These are phyloP conservation scores for Kwoniella dendrophila DNA, from an alignment of 768 basidiomycete species.

Conservation along the genomic window DNA sequence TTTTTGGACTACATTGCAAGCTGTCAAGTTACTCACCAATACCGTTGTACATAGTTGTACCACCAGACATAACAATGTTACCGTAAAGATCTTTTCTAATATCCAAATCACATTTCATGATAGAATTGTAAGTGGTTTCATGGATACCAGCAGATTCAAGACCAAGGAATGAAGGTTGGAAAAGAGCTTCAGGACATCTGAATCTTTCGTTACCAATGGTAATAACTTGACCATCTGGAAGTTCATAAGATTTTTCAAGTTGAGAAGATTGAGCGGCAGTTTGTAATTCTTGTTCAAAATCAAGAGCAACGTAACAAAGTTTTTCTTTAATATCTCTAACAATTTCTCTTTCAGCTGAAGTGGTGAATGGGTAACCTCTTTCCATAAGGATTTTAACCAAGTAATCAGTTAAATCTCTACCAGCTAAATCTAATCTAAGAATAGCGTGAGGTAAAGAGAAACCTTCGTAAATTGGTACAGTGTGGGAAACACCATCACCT, in stretches of 20 bases:
- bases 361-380: slow-evolving; percentile 91
- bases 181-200: slow-evolving; percentile 66
- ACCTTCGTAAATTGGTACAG: slow-evolving; percentile 94
- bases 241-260: slow-evolving; percentile 89
- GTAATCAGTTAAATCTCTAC: slow-evolving; percentile 78
- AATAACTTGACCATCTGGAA: slow-evolving; percentile 91
- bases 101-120: slow-evolving; percentile 61
- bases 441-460: slow-evolving; percentile 90
- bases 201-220: slow-evolving; percentile 90
- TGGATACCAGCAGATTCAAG: slow-evolving; percentile 88
- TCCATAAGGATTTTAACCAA: slow-evolving; percentile 63
- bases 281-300: slow-evolving; percentile 91
- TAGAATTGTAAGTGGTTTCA: slow-evolving; percentile 83
- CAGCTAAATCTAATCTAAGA: slow-evolving; percentile 84
- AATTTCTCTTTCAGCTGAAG: slow-evolving; percentile 89
- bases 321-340: slow-evolving; percentile 98
- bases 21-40: slow-evolving; percentile 60
- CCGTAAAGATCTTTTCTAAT: slow-evolving; percentile 74
- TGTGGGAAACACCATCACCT: slow-evolving; percentile 94
- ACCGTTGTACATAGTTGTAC: slow-evolving; percentile 95
- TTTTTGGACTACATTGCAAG: not conserved
- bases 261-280: slow-evolving; percentile 85
- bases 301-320: slow-evolving; percentile 90
- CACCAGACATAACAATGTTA: slow-evolving; percentile 85
- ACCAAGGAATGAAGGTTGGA: slow-evolving; percentile 75